Evolutionary conservation across 2,329 filamentous ascomycete genomes (phyloP).

Genomic region (Diplodia intermedia): DNA sequence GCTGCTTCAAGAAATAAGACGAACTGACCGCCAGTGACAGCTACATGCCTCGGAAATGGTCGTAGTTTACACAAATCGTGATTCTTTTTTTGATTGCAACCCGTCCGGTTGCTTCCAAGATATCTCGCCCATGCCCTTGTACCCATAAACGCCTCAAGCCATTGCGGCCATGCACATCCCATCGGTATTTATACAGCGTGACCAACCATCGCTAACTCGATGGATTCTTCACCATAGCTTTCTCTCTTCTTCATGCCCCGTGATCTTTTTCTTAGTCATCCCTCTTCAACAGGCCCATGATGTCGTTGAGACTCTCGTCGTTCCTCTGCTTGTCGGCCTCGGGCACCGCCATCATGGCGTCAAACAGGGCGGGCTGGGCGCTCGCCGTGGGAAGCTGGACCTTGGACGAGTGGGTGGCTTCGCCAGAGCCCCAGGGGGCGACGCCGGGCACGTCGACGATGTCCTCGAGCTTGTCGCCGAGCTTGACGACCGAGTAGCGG

Average conservation of each 20-base stretch:
- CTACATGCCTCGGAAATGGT: not conserved
- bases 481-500: conserved; percentile 82
- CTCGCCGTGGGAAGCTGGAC: not conserved
- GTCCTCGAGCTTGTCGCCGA: conserved; percentile 72
- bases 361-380: not conserved
- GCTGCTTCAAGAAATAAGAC: not conserved
- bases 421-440: conserved; percentile 29
- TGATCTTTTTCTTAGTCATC: not conserved
- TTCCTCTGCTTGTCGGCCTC: no score
- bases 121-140: conserved; percentile 6
- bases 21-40: not conserved
- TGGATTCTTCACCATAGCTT: no score
- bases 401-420: not conserved
- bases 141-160: conserved; percentile 25
- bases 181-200: conserved; percentile 25
- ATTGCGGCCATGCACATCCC: conserved; percentile 14
- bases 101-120: not conserved
- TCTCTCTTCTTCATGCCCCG: not conserved
- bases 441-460: conserved; percentile 63
- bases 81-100: not conserved
- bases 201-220: not conserved
- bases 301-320: not conserved
- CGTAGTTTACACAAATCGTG: not conserved
- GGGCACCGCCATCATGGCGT: not conserved
- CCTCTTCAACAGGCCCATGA: not conserved